Evolutionary conservation across 768 basidiomycete genomes (phyloP).

Genomic region (Pleurotus sapidus): DNA sequence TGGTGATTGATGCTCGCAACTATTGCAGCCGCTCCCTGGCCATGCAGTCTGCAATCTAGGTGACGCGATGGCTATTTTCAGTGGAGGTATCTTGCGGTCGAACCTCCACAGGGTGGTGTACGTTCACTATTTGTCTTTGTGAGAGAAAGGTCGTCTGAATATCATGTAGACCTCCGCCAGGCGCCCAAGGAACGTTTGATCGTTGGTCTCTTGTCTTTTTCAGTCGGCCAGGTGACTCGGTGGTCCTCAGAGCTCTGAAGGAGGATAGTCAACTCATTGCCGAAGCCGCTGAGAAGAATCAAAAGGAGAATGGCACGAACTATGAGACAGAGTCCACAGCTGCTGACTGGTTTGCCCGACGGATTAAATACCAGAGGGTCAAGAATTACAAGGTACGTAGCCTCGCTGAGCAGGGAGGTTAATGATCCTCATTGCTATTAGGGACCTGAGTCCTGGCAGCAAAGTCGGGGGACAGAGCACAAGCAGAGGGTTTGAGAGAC

Average conservation of each 20-base stretch:
- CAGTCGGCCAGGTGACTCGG: slow-evolving; percentile 55
- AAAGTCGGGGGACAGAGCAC: slow-evolving; percentile 42
- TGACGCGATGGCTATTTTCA: slow-evolving; percentile 59
- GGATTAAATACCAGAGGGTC: slow-evolving; percentile 42
- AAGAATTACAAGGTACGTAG: slow-evolving; percentile 37
- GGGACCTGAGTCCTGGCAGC: slow-evolving; percentile 46
- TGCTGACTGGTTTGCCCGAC: slow-evolving; percentile 40
- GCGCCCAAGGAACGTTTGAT: slow-evolving; percentile 45
- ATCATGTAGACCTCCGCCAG: slow-evolving; percentile 51
- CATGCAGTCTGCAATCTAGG: slow-evolving; percentile 63
- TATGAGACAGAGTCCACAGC: slow-evolving; percentile 35
- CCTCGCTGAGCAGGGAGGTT: too few relatives aligned
- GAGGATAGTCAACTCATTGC: slow-evolving; percentile 52
- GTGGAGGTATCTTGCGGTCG: slow-evolving; percentile 61
- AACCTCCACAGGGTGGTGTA: slow-evolving; percentile 64
- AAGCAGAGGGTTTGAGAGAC: background rate
- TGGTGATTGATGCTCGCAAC: slow-evolving; percentile 17
- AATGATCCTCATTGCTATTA: slow-evolving; percentile 9
- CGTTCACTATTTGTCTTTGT: slow-evolving; percentile 15
- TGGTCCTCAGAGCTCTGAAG: slow-evolving; percentile 46
- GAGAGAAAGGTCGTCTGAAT: too few relatives aligned
- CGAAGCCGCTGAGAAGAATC: slow-evolving; percentile 33
- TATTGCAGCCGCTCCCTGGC: slow-evolving; percentile 50
- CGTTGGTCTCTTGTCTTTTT: slow-evolving; percentile 74
- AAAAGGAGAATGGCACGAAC: slow-evolving; percentile 18